Evolutionary conservation across 768 basidiomycete genomes (phyloP).

Genomic region (Lentinula raphanica): DNA sequence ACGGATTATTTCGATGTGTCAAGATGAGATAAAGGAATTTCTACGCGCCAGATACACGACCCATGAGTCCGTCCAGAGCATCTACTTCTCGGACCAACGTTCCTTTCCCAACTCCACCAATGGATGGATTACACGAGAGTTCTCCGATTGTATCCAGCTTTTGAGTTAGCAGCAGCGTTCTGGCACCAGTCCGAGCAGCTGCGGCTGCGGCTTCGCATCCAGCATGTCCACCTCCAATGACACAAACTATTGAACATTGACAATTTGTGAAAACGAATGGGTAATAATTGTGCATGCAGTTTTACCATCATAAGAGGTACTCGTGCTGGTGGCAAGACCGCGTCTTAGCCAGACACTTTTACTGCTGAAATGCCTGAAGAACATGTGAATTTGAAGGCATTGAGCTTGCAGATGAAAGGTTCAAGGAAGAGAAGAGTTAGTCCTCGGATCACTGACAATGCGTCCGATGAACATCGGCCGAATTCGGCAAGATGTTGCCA

Average conservation of each 20-base stretch:
- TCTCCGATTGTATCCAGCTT: conserved; percentile 74
- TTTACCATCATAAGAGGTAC: neutral
- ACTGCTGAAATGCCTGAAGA: neutral
- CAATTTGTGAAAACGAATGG: neutral
- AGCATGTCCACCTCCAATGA: conserved; percentile 91
- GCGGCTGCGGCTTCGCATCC: conserved; percentile 93
- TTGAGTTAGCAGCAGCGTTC: conserved; percentile 78
- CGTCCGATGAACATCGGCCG: no score
- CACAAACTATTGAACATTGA: conserved; percentile 46
- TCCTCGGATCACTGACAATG: no score
- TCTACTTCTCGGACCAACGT: conserved; percentile 89
- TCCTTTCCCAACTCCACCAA: conserved; percentile 90
- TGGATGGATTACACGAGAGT: conserved; percentile 87
- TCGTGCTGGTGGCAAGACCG: neutral
- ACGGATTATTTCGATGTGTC: neutral
- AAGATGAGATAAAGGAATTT: neutral
- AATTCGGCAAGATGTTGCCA: no score
- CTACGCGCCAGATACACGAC: conserved; percentile 67
- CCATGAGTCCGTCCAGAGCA: conserved; percentile 85
- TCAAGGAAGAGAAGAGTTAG: no score
- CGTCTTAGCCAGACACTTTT: neutral
- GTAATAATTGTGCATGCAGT: neutral
- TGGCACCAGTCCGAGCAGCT: conserved; percentile 76
- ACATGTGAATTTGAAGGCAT: neutral
- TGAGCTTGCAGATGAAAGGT: no score